These are phyloP conservation scores for Aspergillus bridgeri DNA, from an alignment of 495 filamentous ascomycete genomes.

Conservation along the genomic window DNA sequence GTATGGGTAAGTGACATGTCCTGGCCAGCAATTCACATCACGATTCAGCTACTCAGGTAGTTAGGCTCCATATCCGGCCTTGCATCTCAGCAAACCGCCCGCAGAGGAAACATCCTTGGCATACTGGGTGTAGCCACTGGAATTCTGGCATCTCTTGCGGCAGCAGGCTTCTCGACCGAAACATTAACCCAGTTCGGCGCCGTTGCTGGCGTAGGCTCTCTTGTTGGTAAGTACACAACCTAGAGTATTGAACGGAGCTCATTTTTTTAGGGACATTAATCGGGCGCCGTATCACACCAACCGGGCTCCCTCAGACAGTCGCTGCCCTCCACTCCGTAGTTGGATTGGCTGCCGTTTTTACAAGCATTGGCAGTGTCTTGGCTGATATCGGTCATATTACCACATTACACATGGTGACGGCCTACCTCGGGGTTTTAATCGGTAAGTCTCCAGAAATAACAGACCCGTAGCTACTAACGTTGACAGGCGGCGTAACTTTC, in stretches of 20 bases:
- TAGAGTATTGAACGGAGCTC: neutral
- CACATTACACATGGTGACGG: slow-evolving; percentile 72
- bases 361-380: slow-evolving; percentile 78
- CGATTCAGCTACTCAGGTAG: neutral
- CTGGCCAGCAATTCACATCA: too few species aligned
- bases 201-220: slow-evolving; percentile 64
- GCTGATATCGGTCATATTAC: slow-evolving; percentile 61
- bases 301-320: slow-evolving; percentile 76
- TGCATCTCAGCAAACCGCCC: slow-evolving; percentile 71
- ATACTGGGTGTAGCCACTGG: slow-evolving; percentile 76
- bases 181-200: slow-evolving; percentile 68
- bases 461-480: slow-evolving; percentile 3
- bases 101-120: slow-evolving; percentile 75
- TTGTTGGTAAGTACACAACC: slow-evolving; percentile 38
- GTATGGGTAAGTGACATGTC: slow-evolving; percentile 47
- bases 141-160: slow-evolving; percentile 70
- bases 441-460: too few species aligned
- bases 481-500: slow-evolving; percentile 67
- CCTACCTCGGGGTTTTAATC: slow-evolving; percentile 76
- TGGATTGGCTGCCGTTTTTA: slow-evolving; percentile 75
- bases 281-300: slow-evolving; percentile 78
- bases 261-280: slow-evolving; percentile 54
- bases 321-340: slow-evolving; percentile 80
- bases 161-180: slow-evolving; percentile 71
- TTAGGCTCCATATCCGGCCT: slow-evolving; percentile 62